Evolutionary conservation across 495 filamentous ascomycete species (phyloP).

Genomic region (Trichoderma erinaceum): DNA sequence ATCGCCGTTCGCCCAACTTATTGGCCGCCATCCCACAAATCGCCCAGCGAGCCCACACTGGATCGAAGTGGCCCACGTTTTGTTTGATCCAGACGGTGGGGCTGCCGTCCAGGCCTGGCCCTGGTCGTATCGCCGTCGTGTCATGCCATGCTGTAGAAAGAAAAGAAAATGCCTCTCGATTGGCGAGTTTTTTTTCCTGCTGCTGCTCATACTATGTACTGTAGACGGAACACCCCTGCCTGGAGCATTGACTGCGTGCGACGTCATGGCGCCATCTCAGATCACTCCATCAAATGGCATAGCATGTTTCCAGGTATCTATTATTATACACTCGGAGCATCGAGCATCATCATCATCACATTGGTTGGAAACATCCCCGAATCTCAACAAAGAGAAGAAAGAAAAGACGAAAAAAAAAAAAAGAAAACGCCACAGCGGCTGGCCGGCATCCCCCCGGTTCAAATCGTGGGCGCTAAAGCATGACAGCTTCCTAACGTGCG

Average conservation of each 20-base stretch:
- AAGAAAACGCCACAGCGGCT: constrained; percentile 9
- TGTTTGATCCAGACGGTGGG: background rate
- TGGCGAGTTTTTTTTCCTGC: background rate
- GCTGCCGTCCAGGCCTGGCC: background rate
- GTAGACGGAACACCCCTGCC: too few species aligned
- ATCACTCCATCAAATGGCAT: too few species aligned
- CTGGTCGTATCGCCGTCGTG: background rate
- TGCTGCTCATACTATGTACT: background rate
- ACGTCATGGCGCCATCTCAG: too few species aligned
- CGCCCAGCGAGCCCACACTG: background rate
- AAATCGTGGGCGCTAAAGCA: background rate
- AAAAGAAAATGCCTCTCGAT: constrained; percentile 11
- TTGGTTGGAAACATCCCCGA: background rate
- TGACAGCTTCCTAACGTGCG: background rate
- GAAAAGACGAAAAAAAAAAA: background rate
- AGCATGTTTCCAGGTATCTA: too few species aligned
- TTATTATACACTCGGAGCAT: too few species aligned
- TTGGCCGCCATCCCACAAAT: too few species aligned
- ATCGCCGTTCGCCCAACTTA: background rate
- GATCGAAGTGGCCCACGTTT: constrained; percentile 3
- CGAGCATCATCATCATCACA: background rate
- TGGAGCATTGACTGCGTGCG: too few species aligned
- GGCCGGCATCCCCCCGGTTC: background rate
- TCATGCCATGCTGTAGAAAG: background rate
- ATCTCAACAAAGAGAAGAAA: background rate